Conservation (phyloP, 768 basidiomycete genomes). For the Symmetrospora coprosmae region DNA sequence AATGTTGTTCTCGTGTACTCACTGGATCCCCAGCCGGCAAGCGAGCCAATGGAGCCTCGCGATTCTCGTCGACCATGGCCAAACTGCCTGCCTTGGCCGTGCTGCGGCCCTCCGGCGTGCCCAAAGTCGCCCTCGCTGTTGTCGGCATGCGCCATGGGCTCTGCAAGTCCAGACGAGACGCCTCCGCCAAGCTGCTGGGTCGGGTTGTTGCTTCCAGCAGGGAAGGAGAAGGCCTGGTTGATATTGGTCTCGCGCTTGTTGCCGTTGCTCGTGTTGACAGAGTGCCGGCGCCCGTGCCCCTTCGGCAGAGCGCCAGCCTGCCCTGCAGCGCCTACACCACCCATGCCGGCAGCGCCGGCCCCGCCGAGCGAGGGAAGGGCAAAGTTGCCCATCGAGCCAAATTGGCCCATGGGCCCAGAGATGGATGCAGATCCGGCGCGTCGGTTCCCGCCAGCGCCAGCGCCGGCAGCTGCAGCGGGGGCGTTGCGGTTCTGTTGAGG, state of each 20-base stretch:
- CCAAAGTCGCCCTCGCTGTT: background rate
- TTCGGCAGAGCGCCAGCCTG: conserved; percentile 42
- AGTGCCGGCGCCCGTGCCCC: conserved; percentile 67
- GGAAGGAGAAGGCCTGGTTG: conserved; percentile 2
- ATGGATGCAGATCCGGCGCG: background rate
- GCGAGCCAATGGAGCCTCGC: conserved; percentile 7
- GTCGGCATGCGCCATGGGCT: background rate
- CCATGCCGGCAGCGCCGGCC: background rate
- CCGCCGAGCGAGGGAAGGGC: background rate
- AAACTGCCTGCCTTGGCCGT: background rate
- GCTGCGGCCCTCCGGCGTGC: background rate
- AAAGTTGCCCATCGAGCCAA: conserved; percentile 24
- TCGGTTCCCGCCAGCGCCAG: background rate
- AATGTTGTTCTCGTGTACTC: background rate
- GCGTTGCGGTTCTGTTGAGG: background rate
- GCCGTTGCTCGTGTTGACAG: conserved; percentile 82
- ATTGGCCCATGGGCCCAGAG: conserved; percentile 24
- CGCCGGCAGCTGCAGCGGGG: background rate
- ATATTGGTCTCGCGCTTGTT: conserved; percentile 41
- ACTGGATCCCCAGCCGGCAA: conserved; percentile 24
- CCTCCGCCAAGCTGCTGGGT: background rate
- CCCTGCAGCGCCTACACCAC: background rate
- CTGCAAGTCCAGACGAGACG: background rate
- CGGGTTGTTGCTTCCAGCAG: background rate
- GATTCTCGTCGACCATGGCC: conserved; percentile 21